phyloP scores from a whole-genome alignment of 352 stramenopile genomes.

The Phytopythium delawarense region DNA sequence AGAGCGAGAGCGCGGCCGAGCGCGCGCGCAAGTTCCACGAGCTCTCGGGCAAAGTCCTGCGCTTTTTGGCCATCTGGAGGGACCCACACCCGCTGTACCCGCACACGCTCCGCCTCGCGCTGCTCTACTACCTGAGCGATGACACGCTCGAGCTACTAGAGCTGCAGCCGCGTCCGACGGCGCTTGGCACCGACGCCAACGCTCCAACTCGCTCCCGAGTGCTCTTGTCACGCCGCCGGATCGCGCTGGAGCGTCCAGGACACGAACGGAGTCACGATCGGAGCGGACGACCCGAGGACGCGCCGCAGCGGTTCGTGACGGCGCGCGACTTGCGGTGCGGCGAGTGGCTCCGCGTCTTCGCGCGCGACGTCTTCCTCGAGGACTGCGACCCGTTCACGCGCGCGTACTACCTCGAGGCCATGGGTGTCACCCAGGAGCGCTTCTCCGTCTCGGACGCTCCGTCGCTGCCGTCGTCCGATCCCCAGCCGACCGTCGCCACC shows the following conservation, averaged over 20 bases:
- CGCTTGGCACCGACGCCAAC: constrained; percentile 29
- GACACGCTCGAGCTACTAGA: constrained; percentile 92
- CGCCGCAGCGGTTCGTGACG: constrained; percentile 27
- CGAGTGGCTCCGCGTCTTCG: constrained; percentile 79
- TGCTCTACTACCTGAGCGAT: constrained; percentile 92
- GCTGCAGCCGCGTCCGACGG: constrained; percentile 39
- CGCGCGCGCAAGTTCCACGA: constrained; percentile 70
- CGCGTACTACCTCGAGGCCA: constrained; percentile 81
- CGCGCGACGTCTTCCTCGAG: constrained; percentile 83
- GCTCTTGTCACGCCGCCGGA: constrained; percentile 73
- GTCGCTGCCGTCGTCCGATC: not conserved
- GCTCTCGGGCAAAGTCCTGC: constrained; percentile 82
- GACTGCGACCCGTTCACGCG: constrained; percentile 91
- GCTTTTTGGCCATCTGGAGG: constrained; percentile 91
- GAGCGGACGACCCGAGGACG: constrained; percentile 7
- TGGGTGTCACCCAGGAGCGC: constrained; percentile 79
- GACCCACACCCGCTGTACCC: constrained; percentile 89
- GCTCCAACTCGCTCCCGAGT: constrained; percentile 59
- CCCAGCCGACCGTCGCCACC: not conserved
- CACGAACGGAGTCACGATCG: constrained; percentile 1
- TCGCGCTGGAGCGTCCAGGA: constrained; percentile 27
- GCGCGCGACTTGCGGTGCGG: constrained; percentile 82
- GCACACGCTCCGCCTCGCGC: constrained; percentile 80
- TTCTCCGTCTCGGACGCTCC: constrained; percentile 9
- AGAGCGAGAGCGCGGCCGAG: constrained; percentile 39